Percentiles rank a stretch among this genome's conserved stretches.
These are phyloP conservation scores for baker's yeast (Saccharomyces cerevisiae) DNA, from an alignment of 805 yeast genomes.

Conservation along the genomic window DNA sequence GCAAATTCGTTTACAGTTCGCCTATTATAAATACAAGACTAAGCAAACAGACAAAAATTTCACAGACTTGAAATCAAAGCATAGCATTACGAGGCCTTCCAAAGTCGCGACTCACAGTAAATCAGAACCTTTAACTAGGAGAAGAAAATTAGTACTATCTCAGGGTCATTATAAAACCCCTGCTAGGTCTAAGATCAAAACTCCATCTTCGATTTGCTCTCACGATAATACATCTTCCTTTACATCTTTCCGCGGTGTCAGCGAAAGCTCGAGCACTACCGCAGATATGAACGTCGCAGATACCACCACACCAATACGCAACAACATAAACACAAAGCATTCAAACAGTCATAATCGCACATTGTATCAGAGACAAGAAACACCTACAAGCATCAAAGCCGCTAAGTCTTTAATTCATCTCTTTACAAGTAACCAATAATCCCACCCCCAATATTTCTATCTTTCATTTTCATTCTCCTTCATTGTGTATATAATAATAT, in stretches of 20 bases:
- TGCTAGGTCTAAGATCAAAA: conserved; percentile 5
- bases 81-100: not conserved
- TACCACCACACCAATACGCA: conserved; percentile 10
- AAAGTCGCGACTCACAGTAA: not conserved
- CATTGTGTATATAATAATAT: not conserved
- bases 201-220: not conserved
- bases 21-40: conserved; percentile 44
- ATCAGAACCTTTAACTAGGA: conserved; percentile 4
- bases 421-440: conserved; percentile 20
- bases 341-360: not conserved
- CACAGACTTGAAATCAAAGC: conserved; percentile 13
- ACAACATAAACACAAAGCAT: not conserved
- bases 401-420: conserved; percentile 30
- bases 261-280: not conserved
- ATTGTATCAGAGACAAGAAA: conserved; percentile 12
- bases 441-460: not conserved
- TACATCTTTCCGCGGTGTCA: not conserved
- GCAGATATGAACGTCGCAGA: not conserved
- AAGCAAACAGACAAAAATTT: conserved; percentile 33
- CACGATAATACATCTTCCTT: conserved; percentile 4
- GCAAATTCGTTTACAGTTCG: conserved; percentile 41
- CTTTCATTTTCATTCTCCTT: not conserved
- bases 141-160: conserved; percentile 23
- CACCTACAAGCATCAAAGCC: conserved; percentile 31
- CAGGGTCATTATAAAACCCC: conserved; percentile 25